Percentiles rank a stretch among this genome's conserved stretches.
Conservation (phyloP, 2,329 filamentous ascomycete species). For the Cordyceps cicadae region DNA sequence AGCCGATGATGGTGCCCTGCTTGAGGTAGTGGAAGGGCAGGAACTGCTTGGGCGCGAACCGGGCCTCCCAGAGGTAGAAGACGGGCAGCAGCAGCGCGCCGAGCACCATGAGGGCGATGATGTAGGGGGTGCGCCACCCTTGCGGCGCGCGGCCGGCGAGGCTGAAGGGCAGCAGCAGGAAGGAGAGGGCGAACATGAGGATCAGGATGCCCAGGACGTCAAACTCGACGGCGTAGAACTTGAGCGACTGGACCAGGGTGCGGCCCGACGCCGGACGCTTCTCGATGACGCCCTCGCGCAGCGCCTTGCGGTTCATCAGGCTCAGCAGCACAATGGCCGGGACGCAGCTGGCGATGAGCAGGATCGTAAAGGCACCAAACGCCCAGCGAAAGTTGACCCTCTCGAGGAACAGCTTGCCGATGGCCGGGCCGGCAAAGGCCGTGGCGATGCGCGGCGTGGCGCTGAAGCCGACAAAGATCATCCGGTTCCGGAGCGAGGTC, state of each 20-base stretch:
- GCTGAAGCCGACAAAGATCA: slow-evolving; percentile 35
- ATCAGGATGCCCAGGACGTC: slow-evolving; percentile 48
- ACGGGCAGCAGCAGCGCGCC: slow-evolving; percentile 39
- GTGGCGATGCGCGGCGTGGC: slow-evolving; percentile 36
- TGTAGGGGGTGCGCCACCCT: slow-evolving; percentile 34
- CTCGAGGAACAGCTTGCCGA: slow-evolving; percentile 30
- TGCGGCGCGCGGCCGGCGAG: slow-evolving; percentile 26
- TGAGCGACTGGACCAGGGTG: slow-evolving; percentile 35
- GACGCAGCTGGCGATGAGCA: slow-evolving; percentile 42
- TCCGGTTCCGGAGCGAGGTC: slow-evolving; percentile 33
- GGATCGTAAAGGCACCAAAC: slow-evolving; percentile 56
- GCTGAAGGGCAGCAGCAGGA: slow-evolving; percentile 46
- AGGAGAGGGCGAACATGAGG: slow-evolving; percentile 40
- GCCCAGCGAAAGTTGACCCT: slow-evolving; percentile 36
- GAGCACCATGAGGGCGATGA: slow-evolving; percentile 41
- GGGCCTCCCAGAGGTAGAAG: slow-evolving; percentile 51
- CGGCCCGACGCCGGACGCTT: slow-evolving; percentile 43
- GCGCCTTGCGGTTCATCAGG: not conserved
- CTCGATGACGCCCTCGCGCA: slow-evolving; percentile 17
- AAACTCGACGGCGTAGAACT: slow-evolving; percentile 50
- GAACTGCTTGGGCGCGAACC: slow-evolving; percentile 47
- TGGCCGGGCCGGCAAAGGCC: slow-evolving; percentile 34
- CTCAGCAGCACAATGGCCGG: slow-evolving; percentile 27
- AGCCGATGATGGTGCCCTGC: slow-evolving; percentile 39
- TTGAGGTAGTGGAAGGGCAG: slow-evolving; percentile 44